These are phyloP conservation scores for Trypanosoma mega DNA, from an alignment of 208 protist genomes.

Conservation along the genomic window DNA sequence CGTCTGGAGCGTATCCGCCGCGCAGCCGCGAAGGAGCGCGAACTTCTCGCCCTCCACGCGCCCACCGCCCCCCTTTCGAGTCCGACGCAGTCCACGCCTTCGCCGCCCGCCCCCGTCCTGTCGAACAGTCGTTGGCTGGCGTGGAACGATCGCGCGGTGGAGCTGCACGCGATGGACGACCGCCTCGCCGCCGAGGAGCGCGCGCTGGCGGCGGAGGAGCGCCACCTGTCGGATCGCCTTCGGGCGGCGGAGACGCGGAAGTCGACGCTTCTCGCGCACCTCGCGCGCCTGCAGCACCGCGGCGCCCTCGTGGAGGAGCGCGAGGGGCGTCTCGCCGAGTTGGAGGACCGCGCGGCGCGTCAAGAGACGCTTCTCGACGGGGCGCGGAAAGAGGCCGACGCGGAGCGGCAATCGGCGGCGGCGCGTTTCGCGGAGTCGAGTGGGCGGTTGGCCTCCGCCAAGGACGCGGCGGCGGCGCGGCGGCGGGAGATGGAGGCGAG, in stretches of 20 bases:
- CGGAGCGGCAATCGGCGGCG: conserved; percentile 3
- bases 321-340: conserved; percentile 20
- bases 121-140: conserved; percentile 1
- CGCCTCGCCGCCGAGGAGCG: conserved; percentile 14
- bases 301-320: conserved; percentile 9
- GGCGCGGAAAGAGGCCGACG: conserved; percentile 5
- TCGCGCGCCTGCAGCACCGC: conserved; percentile 22
- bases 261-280: conserved; percentile 17
- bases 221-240: conserved; percentile 11
- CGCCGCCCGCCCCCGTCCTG: not conserved
- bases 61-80: not conserved
- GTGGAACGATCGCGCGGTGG: conserved; percentile 13
- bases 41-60: conserved; percentile 11
- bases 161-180: conserved; percentile 26
- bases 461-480: conserved; percentile 5
- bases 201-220: conserved; percentile 1
- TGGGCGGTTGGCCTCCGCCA: conserved; percentile 1
- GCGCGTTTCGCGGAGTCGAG: conserved; percentile 9
- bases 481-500: conserved; percentile 14
- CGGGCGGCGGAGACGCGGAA: conserved; percentile 19
- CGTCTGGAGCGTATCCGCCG: conserved; percentile 21
- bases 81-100: not conserved
- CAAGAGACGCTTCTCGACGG: conserved; percentile 11
- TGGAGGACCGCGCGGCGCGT: conserved; percentile 1
- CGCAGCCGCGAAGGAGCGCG: conserved; percentile 20